Conservation (phyloP, 495 filamentous ascomycete genomes). For the Talaromyces ruber region DNA sequence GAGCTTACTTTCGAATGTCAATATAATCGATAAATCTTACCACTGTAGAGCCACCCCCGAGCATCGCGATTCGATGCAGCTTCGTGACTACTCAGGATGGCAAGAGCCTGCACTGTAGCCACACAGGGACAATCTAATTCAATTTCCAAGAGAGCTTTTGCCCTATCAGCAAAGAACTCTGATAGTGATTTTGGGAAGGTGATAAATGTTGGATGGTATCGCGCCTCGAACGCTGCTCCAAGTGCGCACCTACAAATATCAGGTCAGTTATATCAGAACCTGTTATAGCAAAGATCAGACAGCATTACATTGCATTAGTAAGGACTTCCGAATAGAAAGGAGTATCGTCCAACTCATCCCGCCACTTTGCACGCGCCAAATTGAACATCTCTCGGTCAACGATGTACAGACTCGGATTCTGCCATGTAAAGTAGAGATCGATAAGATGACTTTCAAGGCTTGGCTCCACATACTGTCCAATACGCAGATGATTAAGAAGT, state of each 20-base stretch:
- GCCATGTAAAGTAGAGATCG: slow-evolving; percentile 44
- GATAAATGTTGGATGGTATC: slow-evolving; percentile 37
- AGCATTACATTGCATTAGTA: slow-evolving; percentile 37
- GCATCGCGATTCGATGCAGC: slow-evolving; percentile 38
- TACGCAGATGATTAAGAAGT: slow-evolving; percentile 33
- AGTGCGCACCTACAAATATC: slow-evolving; percentile 31
- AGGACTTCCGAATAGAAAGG: slow-evolving; percentile 42
- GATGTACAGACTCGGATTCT: slow-evolving; percentile 40
- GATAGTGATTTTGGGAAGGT: slow-evolving; percentile 38
- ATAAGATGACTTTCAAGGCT: slow-evolving; percentile 38
- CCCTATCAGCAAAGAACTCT: slow-evolving; percentile 42
- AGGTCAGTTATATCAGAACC: not conserved
- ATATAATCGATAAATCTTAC: slow-evolving; percentile 11
- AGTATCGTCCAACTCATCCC: slow-evolving; percentile 32
- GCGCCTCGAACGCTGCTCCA: slow-evolving; percentile 37
- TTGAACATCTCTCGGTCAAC: slow-evolving; percentile 42
- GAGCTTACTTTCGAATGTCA: not conserved
- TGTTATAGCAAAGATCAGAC: too few species aligned
- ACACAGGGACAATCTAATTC: slow-evolving; percentile 42
- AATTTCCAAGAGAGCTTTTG: slow-evolving; percentile 39
- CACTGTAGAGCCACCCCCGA: slow-evolving; percentile 43
- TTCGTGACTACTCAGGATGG: slow-evolving; percentile 40
- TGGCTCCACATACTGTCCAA: slow-evolving; percentile 33
- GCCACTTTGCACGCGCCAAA: slow-evolving; percentile 31
- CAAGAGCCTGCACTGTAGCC: slow-evolving; percentile 41